Conservation (phyloP, 257 asterid species). For the Osmanthus fragrans region DNA sequence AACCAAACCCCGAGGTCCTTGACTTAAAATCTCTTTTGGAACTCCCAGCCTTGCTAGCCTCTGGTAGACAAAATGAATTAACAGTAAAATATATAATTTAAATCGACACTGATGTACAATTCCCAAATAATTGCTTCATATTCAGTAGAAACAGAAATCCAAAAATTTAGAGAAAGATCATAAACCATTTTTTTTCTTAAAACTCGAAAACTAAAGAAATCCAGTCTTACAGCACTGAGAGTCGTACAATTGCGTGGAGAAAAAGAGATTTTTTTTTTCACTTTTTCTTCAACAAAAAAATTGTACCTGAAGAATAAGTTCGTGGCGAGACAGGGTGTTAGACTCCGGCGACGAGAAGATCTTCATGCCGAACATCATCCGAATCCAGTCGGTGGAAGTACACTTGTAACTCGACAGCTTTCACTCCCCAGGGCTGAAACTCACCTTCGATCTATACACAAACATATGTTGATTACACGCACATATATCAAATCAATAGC, state of each 20-base stretch:
- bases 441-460: constrained; percentile 27
- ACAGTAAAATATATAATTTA: constrained; percentile 2
- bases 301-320: constrained; percentile 56
- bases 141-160: constrained; percentile 1
- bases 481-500: constrained; percentile 22
- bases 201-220: background rate
- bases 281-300: background rate
- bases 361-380: constrained; percentile 58
- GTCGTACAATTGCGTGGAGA: background rate
- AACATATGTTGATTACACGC: constrained; percentile 10
- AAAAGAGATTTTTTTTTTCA: background rate
- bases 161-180: background rate
- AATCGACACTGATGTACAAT: constrained; percentile 17
- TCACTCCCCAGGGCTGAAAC: constrained; percentile 63
- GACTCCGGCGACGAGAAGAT: constrained; percentile 54
- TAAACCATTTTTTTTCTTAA: background rate
- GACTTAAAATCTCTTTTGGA: constrained; percentile 48
- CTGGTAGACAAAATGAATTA: constrained; percentile 43
- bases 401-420: constrained; percentile 41
- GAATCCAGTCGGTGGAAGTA: constrained; percentile 58
- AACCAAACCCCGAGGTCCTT: constrained; percentile 60
- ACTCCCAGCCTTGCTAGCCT: constrained; percentile 73
- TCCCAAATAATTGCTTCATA: background rate
- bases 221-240: background rate
- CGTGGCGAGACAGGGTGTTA: constrained; percentile 34